Conservation (phyloP, 1,139 yeast genomes). For the Debaryomyces nepalensis region DNA sequence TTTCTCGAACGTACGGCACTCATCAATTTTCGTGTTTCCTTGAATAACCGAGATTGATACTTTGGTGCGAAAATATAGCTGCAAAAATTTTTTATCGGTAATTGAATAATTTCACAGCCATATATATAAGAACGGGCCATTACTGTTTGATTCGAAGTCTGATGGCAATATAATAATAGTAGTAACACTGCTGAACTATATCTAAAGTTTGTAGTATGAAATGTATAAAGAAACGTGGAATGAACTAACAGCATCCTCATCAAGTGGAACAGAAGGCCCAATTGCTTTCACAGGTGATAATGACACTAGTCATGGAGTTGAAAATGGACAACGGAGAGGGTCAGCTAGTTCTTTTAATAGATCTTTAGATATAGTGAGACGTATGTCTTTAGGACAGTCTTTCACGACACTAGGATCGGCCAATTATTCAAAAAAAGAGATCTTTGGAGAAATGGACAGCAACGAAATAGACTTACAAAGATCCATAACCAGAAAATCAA, state of each 20-base stretch:
- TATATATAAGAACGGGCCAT: no score
- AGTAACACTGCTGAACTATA: constrained; percentile 4
- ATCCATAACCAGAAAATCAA: constrained; percentile 42
- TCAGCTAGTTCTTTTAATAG: constrained; percentile 20
- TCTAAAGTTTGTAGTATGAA: constrained; percentile 12
- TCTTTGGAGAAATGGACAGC: constrained; percentile 39
- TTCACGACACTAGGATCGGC: constrained; percentile 9
- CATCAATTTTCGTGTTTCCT: constrained; percentile 13
- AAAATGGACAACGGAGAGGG: constrained; percentile 18
- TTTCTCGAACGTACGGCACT: constrained; percentile 1
- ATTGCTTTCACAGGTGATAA: constrained; percentile 22
- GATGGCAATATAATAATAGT: no score
- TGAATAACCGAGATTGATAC: constrained; percentile 20
- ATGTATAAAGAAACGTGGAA: constrained; percentile 15
- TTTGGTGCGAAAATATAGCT: constrained; percentile 15
- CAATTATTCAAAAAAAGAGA: constrained; percentile 35
- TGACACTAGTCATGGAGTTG: constrained; percentile 1
- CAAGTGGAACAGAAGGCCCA: constrained; percentile 18
- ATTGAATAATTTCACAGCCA: constrained; percentile 10
- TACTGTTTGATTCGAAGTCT: no score
- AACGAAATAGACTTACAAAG: constrained; percentile 39
- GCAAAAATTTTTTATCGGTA: constrained; percentile 9
- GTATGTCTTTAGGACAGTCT: constrained; percentile 17
- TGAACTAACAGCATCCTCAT: constrained; percentile 17
- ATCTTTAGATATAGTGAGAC: constrained; percentile 22